These are phyloP conservation scores for Ocimum tenuiflorum DNA, from an alignment of 257 asterid genomes.

Conservation along the genomic window DNA sequence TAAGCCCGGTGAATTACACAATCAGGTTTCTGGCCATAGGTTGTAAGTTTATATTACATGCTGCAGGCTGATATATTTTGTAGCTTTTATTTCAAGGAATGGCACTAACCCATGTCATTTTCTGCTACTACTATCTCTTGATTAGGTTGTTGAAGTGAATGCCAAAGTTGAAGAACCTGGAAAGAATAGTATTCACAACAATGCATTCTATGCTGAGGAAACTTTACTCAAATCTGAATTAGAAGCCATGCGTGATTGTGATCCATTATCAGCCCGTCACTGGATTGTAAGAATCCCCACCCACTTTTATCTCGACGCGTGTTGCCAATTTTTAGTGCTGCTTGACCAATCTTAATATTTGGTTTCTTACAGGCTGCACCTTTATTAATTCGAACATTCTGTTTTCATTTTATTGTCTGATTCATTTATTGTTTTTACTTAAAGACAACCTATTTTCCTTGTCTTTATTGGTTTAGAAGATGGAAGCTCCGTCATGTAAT, in stretches of 20 bases:
- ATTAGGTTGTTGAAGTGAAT: conserved; percentile 82
- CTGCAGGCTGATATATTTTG: no score
- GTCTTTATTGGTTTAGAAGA: no score
- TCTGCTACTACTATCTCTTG: not conserved
- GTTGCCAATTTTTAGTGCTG: not conserved
- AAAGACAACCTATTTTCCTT: not conserved
- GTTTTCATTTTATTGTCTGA: not conserved
- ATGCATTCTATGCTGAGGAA: conserved; percentile 88
- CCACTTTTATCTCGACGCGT: not conserved
- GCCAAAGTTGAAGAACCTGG: conserved; percentile 84
- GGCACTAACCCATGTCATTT: not conserved
- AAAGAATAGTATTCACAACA: conserved; percentile 66
- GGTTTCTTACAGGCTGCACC: no score
- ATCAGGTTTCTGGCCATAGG: conserved; percentile 47
- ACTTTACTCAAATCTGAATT: conserved; percentile 67
- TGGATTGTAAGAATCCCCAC: conserved; percentile 64
- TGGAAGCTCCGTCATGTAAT: no score
- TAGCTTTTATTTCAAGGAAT: no score
- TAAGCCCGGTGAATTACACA: conserved; percentile 80
- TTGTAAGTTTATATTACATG: not conserved
- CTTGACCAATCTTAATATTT: not conserved
- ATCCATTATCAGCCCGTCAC: conserved; percentile 81
- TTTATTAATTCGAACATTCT: no score
- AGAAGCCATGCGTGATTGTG: conserved; percentile 82
- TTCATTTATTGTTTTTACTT: not conserved